phyloP scores from a whole-genome alignment of 208 protist genomes.

The Naegleria fowleri region DNA sequence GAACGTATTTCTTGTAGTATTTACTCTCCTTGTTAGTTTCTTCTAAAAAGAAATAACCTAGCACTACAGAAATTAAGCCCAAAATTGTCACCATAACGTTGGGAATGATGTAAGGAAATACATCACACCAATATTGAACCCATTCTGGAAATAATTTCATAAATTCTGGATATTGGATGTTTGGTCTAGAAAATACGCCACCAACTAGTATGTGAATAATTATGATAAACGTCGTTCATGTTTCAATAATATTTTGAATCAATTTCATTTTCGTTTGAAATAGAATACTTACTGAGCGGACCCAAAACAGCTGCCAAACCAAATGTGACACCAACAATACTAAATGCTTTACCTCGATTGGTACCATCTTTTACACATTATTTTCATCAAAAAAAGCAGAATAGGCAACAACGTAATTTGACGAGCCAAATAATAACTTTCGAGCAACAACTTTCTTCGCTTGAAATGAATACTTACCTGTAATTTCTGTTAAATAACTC shows the following conservation, averaged over 20 bases:
- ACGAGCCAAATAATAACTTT: too few relatives aligned
- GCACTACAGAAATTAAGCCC: neutral
- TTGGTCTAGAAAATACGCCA: neutral
- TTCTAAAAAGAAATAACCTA: neutral
- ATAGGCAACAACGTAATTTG: too few relatives aligned
- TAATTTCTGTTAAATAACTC: neutral
- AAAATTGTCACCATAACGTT: neutral
- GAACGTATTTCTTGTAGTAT: neutral
- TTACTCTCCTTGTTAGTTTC: neutral
- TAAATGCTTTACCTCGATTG: slow-evolving; percentile 9
- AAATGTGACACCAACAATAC: neutral
- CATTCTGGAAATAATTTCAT: neutral
- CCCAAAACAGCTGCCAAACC: neutral
- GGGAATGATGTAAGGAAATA: neutral
- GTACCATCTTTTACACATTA: neutral
- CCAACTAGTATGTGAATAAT: neutral
- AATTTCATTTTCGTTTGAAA: too few relatives aligned
- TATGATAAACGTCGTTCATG: too few relatives aligned
- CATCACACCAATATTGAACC: neutral
- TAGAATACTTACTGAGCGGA: neutral
- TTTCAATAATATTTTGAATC: too few relatives aligned
- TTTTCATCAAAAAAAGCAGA: too few relatives aligned
- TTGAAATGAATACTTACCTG: too few relatives aligned
- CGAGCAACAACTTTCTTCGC: too few relatives aligned
- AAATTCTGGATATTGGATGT: neutral